These are phyloP conservation scores for Grammothele lineata DNA, from an alignment of 768 basidiomycete genomes.

Conservation along the genomic window DNA sequence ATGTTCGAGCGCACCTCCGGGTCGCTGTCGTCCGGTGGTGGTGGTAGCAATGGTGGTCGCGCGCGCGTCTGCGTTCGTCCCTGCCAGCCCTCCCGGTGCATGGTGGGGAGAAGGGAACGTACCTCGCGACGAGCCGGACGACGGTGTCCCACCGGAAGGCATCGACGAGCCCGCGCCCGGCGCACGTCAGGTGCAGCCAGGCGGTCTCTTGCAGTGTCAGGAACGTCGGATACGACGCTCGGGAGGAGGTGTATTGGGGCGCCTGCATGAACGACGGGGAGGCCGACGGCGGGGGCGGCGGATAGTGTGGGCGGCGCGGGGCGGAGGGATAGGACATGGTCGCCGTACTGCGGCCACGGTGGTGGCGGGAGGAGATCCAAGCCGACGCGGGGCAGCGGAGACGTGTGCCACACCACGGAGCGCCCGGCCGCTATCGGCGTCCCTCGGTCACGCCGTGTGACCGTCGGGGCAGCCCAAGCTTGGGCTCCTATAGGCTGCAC, in stretches of 20 bases:
- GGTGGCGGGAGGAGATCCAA: too few relatives aligned
- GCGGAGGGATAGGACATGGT: constrained; percentile 8
- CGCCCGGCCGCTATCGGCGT: too few relatives aligned
- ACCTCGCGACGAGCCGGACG: constrained; percentile 55
- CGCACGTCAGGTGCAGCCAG: constrained; percentile 56
- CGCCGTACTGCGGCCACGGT: neutral
- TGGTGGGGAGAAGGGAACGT: constrained; percentile 17
- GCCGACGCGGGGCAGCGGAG: too few relatives aligned
- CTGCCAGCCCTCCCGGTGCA: too few relatives aligned
- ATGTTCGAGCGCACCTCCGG: constrained; percentile 70
- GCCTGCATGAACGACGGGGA: constrained; percentile 6
- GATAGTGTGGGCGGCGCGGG: neutral
- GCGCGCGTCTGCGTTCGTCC: too few relatives aligned
- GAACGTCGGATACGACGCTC: constrained; percentile 64
- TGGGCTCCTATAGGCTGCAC: too few relatives aligned
- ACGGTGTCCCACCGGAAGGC: constrained; percentile 72
- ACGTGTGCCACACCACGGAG: too few relatives aligned
- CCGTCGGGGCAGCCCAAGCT: too few relatives aligned
- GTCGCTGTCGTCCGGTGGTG: constrained; percentile 46
- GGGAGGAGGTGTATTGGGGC: constrained; percentile 26
- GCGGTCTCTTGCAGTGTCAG: constrained; percentile 59
- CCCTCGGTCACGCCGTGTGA: too few relatives aligned
- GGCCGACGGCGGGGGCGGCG: constrained; percentile 1
- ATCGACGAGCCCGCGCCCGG: constrained; percentile 58
- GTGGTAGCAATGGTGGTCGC: too few relatives aligned